Evolutionary conservation across 2,329 filamentous ascomycete genomes (phyloP).

Genomic region (Colletotrichum eleusines): DNA sequence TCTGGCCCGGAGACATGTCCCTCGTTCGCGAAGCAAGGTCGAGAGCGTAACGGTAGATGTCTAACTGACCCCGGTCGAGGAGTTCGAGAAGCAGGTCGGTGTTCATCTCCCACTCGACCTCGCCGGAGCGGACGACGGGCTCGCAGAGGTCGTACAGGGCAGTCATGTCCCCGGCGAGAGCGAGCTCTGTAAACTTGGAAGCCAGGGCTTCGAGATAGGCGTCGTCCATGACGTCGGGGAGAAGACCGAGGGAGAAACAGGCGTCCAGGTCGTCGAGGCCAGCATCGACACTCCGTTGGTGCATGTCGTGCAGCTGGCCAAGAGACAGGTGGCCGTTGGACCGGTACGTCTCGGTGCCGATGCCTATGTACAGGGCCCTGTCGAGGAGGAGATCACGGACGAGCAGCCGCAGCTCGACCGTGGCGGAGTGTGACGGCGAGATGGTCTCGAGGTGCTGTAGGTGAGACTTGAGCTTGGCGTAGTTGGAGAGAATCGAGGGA

Average conservation of each 20-base stretch:
- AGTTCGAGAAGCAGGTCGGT: slow-evolving; percentile 45
- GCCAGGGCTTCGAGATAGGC: slow-evolving; percentile 44
- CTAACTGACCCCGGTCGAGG: slow-evolving; percentile 44
- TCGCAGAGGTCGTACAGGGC: slow-evolving; percentile 47
- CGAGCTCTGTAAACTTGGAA: slow-evolving; percentile 43
- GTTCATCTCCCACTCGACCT: slow-evolving; percentile 46
- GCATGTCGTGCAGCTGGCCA: slow-evolving; percentile 47
- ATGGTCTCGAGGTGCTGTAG: slow-evolving; percentile 33
- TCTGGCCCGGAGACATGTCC: slow-evolving; percentile 23
- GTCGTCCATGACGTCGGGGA: slow-evolving; percentile 41
- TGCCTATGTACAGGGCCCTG: slow-evolving; percentile 46
- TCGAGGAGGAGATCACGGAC: slow-evolving; percentile 47
- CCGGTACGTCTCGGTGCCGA: slow-evolving; percentile 44
- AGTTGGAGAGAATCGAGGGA: slow-evolving; percentile 44
- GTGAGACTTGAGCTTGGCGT: slow-evolving; percentile 45
- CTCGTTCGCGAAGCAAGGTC: slow-evolving; percentile 47
- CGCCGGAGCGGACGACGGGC: slow-evolving; percentile 46
- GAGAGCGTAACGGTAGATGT: slow-evolving; percentile 48
- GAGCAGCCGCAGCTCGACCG: slow-evolving; percentile 47
- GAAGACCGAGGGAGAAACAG: slow-evolving; percentile 46
- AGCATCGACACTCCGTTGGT: slow-evolving; percentile 45
- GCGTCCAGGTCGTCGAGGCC: slow-evolving; percentile 48
- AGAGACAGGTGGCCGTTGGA: slow-evolving; percentile 38
- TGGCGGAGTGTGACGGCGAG: slow-evolving; percentile 37
- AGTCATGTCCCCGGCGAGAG: slow-evolving; percentile 45